Evolutionary conservation across 805 yeast species (phyloP).

Genomic region (Suhomyces pyralidae): DNA sequence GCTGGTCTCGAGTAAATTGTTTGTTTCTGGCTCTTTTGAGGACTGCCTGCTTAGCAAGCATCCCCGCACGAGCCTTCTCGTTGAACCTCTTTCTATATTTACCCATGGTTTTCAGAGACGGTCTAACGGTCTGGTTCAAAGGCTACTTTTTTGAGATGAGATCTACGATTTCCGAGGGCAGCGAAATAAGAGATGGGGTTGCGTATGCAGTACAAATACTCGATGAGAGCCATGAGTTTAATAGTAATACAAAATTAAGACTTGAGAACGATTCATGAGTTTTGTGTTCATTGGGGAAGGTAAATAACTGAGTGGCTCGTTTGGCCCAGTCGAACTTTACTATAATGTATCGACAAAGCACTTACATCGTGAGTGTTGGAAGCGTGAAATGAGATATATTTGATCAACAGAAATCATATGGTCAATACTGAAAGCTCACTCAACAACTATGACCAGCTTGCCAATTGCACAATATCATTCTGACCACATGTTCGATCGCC

Average conservation of each 20-base stretch:
- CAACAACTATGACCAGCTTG: background rate
- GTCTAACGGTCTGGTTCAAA: background rate
- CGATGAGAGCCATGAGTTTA: background rate
- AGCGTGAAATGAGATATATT: background rate
- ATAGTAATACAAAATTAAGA: background rate
- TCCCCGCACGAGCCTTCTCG: slow-evolving; percentile 82
- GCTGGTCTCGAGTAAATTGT: slow-evolving; percentile 54
- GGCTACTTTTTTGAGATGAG: slow-evolving; percentile 5
- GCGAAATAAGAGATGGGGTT: background rate
- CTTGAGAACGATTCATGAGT: background rate
- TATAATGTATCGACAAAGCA: background rate
- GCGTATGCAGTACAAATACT: background rate
- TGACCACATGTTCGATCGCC: background rate
- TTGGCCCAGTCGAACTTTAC: background rate
- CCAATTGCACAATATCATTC: background rate
- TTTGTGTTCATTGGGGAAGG: background rate
- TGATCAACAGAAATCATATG: background rate
- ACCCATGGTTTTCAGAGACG: slow-evolving; percentile 52
- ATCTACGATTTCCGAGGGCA: slow-evolving; percentile 1
- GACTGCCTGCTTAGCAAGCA: slow-evolving; percentile 74
- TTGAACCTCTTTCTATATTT: slow-evolving; percentile 77
- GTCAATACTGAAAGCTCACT: background rate
- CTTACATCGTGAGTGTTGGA: background rate
- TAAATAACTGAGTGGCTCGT: background rate
- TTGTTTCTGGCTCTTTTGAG: slow-evolving; percentile 66